Percentiles rank a stretch among this genome's conserved stretches.
Conservation (phyloP, 352 stramenopile genomes). For the Lagenidium sp. region DNA sequence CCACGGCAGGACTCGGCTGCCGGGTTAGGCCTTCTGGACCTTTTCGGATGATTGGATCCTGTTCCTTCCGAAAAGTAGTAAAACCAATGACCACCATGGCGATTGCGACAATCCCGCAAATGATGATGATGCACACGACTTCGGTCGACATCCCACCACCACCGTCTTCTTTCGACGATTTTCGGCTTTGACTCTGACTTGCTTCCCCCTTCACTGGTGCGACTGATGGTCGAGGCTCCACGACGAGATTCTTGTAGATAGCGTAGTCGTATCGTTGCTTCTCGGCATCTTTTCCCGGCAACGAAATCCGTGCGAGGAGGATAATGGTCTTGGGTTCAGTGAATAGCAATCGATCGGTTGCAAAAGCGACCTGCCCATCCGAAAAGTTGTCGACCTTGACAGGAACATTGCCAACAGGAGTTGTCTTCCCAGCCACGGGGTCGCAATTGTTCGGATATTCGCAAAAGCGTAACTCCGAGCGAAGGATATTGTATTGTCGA, state of each 20-base stretch:
- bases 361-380: conserved; percentile 30
- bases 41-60: conserved; percentile 7
- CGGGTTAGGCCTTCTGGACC: conserved; percentile 13
- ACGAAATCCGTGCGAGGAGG: conserved; percentile 49
- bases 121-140: conserved; percentile 54
- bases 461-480: conserved; percentile 50
- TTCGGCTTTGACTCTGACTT: conserved; percentile 19
- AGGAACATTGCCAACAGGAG: conserved; percentile 33
- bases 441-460: conserved; percentile 27
- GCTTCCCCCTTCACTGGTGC: conserved; percentile 5
- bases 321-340: conserved; percentile 31
- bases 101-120: conserved; percentile 57
- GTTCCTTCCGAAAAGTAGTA: conserved; percentile 35
- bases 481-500: conserved; percentile 36
- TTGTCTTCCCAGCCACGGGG: conserved; percentile 32
- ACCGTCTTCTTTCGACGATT: conserved; percentile 8
- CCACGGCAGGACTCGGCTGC: conserved; percentile 20
- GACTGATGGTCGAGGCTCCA: conserved; percentile 24
- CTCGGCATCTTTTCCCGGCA: conserved; percentile 31
- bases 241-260: conserved; percentile 24
- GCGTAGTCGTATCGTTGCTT: conserved; percentile 60
- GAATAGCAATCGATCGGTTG: conserved; percentile 49
- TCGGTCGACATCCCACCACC: conserved; percentile 51
- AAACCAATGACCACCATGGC: conserved; percentile 56
- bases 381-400: conserved; percentile 52